Evolutionary conservation across 768 basidiomycete genomes (phyloP).

Genomic region (Holtermannia corniformis): DNA sequence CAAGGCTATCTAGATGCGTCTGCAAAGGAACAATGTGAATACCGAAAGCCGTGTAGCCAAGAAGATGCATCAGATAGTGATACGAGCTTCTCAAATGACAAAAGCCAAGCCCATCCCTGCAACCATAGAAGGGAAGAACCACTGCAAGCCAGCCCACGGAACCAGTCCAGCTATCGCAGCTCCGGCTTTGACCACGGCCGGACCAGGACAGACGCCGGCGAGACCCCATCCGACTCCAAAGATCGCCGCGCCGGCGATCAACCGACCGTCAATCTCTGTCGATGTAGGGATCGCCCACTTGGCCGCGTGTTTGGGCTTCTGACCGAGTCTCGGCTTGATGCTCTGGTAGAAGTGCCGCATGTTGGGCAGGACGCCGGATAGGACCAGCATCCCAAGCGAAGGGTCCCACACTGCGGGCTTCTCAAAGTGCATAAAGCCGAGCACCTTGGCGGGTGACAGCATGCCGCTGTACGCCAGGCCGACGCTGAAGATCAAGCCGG

Average conservation of each 20-base stretch:
- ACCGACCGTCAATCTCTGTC: constrained; percentile 19
- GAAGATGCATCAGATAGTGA: not conserved
- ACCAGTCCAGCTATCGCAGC: not conserved
- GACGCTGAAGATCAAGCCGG: constrained; percentile 33
- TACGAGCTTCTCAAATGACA: not conserved
- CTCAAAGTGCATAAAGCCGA: constrained; percentile 35
- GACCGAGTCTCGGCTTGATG: constrained; percentile 1
- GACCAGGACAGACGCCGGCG: constrained; percentile 41
- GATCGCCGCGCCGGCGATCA: constrained; percentile 29
- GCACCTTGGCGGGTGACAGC: constrained; percentile 36
- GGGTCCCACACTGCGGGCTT: constrained; percentile 37
- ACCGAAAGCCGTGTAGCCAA: too few relatives aligned
- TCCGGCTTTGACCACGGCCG: constrained; percentile 26
- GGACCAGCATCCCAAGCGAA: constrained; percentile 38
- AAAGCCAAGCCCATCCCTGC: not conserved
- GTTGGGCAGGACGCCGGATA: constrained; percentile 39
- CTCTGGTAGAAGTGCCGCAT: constrained; percentile 20
- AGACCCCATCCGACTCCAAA: constrained; percentile 44
- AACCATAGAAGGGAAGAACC: not conserved
- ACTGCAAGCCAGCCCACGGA: not conserved
- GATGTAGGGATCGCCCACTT: constrained; percentile 25
- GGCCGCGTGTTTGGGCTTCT: constrained; percentile 8
- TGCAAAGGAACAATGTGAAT: too few relatives aligned
- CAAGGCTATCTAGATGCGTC: constrained; percentile 30
- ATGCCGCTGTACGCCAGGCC: constrained; percentile 42